These are phyloP conservation scores for Apiospora aurea DNA, from an alignment of 2,329 filamentous ascomycete genomes.

Conservation along the genomic window DNA sequence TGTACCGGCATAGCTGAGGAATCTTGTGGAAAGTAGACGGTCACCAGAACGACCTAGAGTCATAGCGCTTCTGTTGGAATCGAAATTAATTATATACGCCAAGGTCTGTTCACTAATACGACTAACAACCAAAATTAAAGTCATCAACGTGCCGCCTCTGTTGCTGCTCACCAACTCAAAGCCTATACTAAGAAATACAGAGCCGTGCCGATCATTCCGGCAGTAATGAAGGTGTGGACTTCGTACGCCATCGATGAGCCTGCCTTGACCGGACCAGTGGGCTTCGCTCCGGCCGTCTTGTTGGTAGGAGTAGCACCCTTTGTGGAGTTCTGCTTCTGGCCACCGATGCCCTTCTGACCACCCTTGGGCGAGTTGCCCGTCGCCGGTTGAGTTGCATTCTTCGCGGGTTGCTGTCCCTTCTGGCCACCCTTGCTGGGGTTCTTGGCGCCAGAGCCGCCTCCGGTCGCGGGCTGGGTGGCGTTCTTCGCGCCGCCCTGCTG, in stretches of 20 bases:
- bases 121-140: not conserved
- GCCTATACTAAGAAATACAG: not conserved
- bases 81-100: constrained; percentile 5
- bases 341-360: not conserved
- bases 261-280: not conserved
- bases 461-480: not conserved
- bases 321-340: not conserved
- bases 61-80: not conserved
- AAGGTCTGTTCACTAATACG: not conserved
- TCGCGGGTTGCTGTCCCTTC: not conserved
- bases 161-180: not conserved
- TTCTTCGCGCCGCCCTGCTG: not conserved
- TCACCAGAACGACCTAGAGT: not conserved
- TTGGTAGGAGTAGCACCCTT: not conserved
- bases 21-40: not conserved
- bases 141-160: not conserved
- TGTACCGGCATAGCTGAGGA: not conserved
- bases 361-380: not conserved
- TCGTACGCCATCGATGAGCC: not conserved
- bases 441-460: not conserved
- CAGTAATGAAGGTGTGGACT: not conserved
- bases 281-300: not conserved
- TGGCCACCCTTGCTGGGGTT: not conserved
- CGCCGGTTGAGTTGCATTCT: not conserved
- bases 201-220: not conserved